Percentiles rank a stretch among this genome's conserved stretches.
phyloP scores from a whole-genome alignment of 2,329 filamentous ascomycete genomes.

The Xylaria polymorpha region DNA sequence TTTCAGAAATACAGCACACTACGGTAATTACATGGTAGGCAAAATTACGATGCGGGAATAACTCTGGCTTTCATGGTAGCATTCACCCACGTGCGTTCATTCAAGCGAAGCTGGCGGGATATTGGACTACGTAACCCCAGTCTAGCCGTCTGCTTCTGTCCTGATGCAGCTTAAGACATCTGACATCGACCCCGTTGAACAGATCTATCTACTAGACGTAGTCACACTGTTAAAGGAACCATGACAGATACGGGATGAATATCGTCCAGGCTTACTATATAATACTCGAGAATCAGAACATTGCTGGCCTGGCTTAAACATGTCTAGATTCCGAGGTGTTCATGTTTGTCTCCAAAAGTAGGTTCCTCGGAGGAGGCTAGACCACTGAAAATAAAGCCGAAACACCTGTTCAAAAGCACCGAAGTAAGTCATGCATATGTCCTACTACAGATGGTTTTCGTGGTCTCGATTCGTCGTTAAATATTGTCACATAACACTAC shows the following conservation, averaged over 20 bases:
- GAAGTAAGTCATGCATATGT: neutral
- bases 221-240: conserved; percentile 2
- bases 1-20: neutral
- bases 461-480: neutral
- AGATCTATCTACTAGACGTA: neutral
- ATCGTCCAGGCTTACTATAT: neutral
- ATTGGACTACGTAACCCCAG: neutral
- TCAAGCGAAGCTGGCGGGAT: neutral
- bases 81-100: neutral
- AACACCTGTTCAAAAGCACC: neutral
- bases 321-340: neutral
- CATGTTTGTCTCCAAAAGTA: neutral
- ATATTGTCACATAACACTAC: neutral
- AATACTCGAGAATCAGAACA: neutral
- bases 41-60: conserved; percentile 7
- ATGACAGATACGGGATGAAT: neutral
- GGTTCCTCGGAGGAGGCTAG: neutral
- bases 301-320: neutral
- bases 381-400: neutral
- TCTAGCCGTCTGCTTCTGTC: neutral
- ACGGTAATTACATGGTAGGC: too few species aligned
- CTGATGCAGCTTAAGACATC: conserved; percentile 3
- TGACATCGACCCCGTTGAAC: neutral
- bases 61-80: neutral
- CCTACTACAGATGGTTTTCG: neutral